A percentile compares a stretch with the other conserved stretches of the same genome.
Evolutionary conservation across 768 basidiomycete genomes (phyloP).

Genomic region (Mycena filopes): DNA sequence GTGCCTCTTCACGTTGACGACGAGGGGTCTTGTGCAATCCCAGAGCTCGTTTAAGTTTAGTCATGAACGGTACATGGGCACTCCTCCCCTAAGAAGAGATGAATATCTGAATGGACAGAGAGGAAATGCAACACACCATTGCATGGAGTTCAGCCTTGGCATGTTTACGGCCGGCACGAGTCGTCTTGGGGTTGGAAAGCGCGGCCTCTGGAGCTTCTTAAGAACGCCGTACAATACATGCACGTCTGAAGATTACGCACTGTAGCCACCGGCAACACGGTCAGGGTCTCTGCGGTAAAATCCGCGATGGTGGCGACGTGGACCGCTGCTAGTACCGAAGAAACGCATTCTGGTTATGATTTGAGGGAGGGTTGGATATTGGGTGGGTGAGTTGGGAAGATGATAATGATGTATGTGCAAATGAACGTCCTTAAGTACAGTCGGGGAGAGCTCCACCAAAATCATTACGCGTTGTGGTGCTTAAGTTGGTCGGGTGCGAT

Average conservation of each 20-base stretch:
- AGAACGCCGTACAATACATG: not conserved
- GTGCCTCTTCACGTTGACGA: constrained; percentile 20
- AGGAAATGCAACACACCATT: constrained; percentile 51
- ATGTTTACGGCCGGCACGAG: constrained; percentile 53
- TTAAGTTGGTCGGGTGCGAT: too few relatives aligned
- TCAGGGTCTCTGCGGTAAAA: constrained; percentile 54
- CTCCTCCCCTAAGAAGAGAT: constrained; percentile 50
- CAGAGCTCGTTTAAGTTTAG: constrained; percentile 61
- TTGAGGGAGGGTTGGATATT: not conserved
- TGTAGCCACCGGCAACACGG: constrained; percentile 60
- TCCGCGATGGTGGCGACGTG: constrained; percentile 29
- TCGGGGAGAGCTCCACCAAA: too few relatives aligned
- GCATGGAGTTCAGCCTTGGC: constrained; percentile 56
- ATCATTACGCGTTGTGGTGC: constrained; percentile 1
- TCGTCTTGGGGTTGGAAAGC: constrained; percentile 62
- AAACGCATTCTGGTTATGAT: constrained; percentile 24
- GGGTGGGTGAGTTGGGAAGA: not conserved
- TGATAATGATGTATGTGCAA: not conserved
- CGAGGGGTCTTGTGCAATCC: constrained; percentile 61
- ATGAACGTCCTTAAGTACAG: not conserved
- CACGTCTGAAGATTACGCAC: constrained; percentile 41
- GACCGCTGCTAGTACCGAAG: constrained; percentile 30
- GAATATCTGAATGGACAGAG: not conserved
- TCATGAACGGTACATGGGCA: constrained; percentile 61
- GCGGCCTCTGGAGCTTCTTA: constrained; percentile 50